phyloP scores from a whole-genome alignment of 345 rosid species.

The Carallia brachiata region DNA sequence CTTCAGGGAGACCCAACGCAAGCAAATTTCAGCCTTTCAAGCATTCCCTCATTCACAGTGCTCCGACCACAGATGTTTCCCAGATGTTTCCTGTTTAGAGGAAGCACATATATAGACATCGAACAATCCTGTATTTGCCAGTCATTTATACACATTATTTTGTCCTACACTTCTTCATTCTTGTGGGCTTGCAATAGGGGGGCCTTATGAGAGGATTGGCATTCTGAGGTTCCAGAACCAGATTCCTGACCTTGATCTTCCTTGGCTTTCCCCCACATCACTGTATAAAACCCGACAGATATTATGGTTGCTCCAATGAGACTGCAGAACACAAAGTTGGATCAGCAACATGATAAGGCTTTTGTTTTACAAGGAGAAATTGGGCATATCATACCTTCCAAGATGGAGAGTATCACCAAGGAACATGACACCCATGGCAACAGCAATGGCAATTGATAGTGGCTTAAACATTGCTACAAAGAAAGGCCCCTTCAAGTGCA shows the following conservation, averaged over 20 bases:
- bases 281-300: slow-evolving; percentile 29
- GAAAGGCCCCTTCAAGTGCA: slow-evolving; percentile 30
- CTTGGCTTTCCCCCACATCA: slow-evolving; percentile 42
- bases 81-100: too few species aligned
- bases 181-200: slow-evolving; percentile 8
- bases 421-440: slow-evolving; percentile 26
- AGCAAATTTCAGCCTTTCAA: too few species aligned
- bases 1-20: too few species aligned
- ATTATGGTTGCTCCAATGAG: slow-evolving; percentile 26
- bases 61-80: too few species aligned
- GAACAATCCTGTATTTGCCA: too few species aligned
- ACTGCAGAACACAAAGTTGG: slow-evolving; percentile 6
- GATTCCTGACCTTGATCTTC: slow-evolving; percentile 16
- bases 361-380: background rate
- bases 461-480: slow-evolving; percentile 38
- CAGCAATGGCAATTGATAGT: slow-evolving; percentile 33
- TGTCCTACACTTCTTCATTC: too few species aligned
- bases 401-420: slow-evolving; percentile 30
- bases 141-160: too few species aligned
- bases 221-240: background rate
- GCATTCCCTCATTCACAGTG: too few species aligned
- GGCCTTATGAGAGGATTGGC: background rate
- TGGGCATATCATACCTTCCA: slow-evolving; percentile 27
- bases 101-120: too few species aligned
- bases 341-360: background rate